phyloP scores from a whole-genome alignment of 495 filamentous ascomycete species.

The Polyplosphaeria fusca region DNA sequence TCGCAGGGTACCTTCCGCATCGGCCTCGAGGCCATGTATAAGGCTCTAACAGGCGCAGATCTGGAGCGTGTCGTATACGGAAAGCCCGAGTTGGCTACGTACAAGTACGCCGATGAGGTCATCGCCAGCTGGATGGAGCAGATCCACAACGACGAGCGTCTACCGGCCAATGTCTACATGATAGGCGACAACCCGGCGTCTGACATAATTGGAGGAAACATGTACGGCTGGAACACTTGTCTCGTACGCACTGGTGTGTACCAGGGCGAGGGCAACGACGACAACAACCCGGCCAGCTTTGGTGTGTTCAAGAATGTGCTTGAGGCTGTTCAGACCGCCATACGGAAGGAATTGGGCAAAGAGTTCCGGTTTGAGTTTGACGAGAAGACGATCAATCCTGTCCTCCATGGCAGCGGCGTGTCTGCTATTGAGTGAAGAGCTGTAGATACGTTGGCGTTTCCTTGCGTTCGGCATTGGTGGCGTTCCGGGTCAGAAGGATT shows the following conservation, averaged over 20 bases:
- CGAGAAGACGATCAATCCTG: conserved; percentile 55
- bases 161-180: conserved; percentile 78
- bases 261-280: conserved; percentile 48
- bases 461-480: background rate
- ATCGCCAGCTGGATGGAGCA: conserved; percentile 71
- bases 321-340: conserved; percentile 37
- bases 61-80: conserved; percentile 82
- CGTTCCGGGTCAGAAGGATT: too few species aligned
- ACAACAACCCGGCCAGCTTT: conserved; percentile 39
- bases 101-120: conserved; percentile 78
- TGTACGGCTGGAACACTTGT: conserved; percentile 79
- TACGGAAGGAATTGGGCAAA: conserved; percentile 37
- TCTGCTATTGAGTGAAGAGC: conserved; percentile 56
- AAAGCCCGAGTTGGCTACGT: conserved; percentile 75
- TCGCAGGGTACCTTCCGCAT: conserved; percentile 75
- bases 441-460: conserved; percentile 10
- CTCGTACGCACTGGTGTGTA: conserved; percentile 62
- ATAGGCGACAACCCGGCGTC: conserved; percentile 76
- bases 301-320: conserved; percentile 40
- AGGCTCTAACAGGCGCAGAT: conserved; percentile 66
- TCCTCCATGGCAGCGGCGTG: conserved; percentile 53
- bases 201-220: conserved; percentile 75
- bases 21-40: conserved; percentile 74
- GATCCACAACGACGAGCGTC: conserved; percentile 66
- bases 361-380: conserved; percentile 39